Evolutionary conservation across 768 basidiomycete species (phyloP), one percentile per base, ranked within the genome.

Genomic region (Pisolithus marmoratus): DNA sequence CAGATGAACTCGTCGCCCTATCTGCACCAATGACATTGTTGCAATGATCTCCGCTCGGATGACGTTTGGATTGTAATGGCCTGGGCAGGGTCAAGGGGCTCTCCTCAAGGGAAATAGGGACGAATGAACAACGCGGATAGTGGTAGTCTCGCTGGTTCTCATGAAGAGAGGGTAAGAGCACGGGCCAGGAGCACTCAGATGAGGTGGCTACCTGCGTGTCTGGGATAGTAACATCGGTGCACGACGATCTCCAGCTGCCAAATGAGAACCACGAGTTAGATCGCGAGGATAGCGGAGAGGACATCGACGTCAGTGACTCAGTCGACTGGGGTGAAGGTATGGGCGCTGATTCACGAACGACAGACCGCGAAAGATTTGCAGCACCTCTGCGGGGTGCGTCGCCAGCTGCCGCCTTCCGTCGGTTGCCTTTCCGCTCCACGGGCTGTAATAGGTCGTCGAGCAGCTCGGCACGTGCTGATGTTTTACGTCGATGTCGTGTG

Each of bases 211-310:
- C 58, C 51, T 72, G 72, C 8, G 71, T 57, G 20, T 67, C 68
- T 26, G 66, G 66, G 44, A 58, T 49, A 2, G 67, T 70, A 54
- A 68, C 51, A 38, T 71, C 64, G 42, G 74, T 68, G 53, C 66
- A 64, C 20, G 64, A 60, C 22, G 73, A 74, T 26, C 72, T 65
- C 66, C 68, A 68, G 54, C 71, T 73, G 49, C 71, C 69, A 46
- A 75, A 74, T 19, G 73, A 71, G 41, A 74, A 69, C 73, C 73
- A 75, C 1, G 73, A 74, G 34, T 59, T 65, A 22, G 74, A 69
- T 15, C 70, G 71, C 3, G 73, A 69, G 17, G 70, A 62, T 7
- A 64, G 20, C 14, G 57, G 61, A 24, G 67, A 66, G 2, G 69
- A 65, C 29, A 62, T 41, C 19, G 63, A 55, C 8, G 57, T 12